Percentiles rank a stretch among this genome's conserved stretches.
Conservation (phyloP, 225 moss, liverwort and hornwort genomes). For the Straminergon stramineum region DNA sequence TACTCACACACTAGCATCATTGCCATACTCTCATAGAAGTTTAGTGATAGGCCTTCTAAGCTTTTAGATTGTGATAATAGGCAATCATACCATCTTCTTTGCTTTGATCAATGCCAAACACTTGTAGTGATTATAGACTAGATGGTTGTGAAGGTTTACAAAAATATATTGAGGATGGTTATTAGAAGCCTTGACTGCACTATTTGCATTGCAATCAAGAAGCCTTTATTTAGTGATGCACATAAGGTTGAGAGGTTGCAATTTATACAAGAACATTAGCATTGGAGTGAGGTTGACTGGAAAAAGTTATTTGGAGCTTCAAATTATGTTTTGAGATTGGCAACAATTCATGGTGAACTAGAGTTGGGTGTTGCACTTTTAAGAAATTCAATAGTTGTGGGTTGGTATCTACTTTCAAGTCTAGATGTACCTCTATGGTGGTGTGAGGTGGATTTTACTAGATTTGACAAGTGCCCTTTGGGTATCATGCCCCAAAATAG, state of each 20-base stretch:
- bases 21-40: not conserved
- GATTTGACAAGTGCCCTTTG: not conserved
- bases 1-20: too few species aligned
- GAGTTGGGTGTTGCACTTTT: too few species aligned
- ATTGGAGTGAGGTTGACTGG: not conserved
- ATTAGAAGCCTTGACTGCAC: not conserved
- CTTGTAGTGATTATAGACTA: too few species aligned
- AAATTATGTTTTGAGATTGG: not conserved
- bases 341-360: too few species aligned
- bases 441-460: too few species aligned
- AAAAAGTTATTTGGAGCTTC: too few species aligned
- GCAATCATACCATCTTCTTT: not conserved
- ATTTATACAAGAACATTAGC: not conserved
- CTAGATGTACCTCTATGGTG: too few species aligned
- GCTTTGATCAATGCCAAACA: not conserved
- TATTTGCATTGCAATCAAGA: not conserved
- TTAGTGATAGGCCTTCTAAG: not conserved
- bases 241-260: not conserved
- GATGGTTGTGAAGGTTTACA: not conserved
- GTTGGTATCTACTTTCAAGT: too few species aligned
- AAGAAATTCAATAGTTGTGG: too few species aligned
- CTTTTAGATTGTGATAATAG: too few species aligned
- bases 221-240: not conserved
- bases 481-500: too few species aligned
- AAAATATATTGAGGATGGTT: not conserved